Evolutionary conservation across 306 rosid genomes (phyloP).

Genomic region (Quercus engelmannii): DNA sequence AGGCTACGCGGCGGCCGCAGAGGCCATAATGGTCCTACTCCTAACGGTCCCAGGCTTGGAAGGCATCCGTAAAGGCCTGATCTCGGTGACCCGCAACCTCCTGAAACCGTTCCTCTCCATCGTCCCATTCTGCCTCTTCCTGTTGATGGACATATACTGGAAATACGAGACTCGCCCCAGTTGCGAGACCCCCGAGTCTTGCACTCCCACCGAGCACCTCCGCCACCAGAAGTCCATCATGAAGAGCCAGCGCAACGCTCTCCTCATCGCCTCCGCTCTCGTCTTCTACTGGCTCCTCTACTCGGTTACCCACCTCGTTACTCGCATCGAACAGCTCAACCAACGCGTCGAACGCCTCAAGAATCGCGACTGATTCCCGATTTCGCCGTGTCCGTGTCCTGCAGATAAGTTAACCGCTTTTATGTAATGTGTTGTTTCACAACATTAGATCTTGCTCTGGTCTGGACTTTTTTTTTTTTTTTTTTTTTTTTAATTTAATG

Average conservation of each 20-base stretch:
- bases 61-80: conserved; percentile 80
- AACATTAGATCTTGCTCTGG: no score
- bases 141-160: conserved; percentile 95
- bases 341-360: conserved; percentile 83
- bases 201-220: conserved; percentile 76
- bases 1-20: conserved; percentile 94
- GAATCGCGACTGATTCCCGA: conserved; percentile 71
- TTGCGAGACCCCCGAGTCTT: conserved; percentile 63
- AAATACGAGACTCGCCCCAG: conserved; percentile 78
- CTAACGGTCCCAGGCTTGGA: conserved; percentile 88
- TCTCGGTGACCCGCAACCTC: conserved; percentile 80
- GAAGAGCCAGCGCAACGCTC: conserved; percentile 99
- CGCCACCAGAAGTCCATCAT: conserved; percentile 97
- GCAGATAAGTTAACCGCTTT: not conserved
- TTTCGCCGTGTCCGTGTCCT: not conserved
- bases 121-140: conserved; percentile 88
- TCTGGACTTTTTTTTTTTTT: no score
- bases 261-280: conserved; percentile 79
- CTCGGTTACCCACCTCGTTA: conserved; percentile 77
- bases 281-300: conserved; percentile 94
- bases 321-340: conserved; percentile 73
- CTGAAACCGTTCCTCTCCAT: conserved; percentile 95
- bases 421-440: no score
- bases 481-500: no score
- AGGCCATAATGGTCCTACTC: conserved; percentile 93